These are phyloP conservation scores for Neopestalotiopsis clavispora DNA, from an alignment of 2,329 filamentous ascomycete genomes.

Conservation along the genomic window DNA sequence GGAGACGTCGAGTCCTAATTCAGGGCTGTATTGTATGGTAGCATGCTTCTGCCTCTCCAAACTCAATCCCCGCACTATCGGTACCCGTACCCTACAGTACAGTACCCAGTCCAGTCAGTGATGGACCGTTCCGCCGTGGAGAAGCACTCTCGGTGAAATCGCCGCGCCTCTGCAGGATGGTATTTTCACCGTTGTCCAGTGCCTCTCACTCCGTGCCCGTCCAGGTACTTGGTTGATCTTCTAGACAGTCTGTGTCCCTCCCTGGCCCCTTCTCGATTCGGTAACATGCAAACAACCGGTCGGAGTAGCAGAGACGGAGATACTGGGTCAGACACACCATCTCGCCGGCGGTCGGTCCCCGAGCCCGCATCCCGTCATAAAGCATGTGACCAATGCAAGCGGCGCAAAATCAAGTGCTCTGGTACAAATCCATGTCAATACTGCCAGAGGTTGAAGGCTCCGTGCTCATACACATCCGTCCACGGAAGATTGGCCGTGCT, in stretches of 20 bases:
- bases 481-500: background rate
- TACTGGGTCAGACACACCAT: slow-evolving; percentile 1
- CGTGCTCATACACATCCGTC: background rate
- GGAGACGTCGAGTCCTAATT: background rate
- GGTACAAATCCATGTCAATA: background rate
- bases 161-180: background rate
- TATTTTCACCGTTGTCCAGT: background rate
- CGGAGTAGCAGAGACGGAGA: background rate
- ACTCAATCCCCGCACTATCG: background rate
- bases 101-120: too few species aligned
- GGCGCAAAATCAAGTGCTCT: background rate
- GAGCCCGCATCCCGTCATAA: background rate
- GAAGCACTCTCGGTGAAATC: background rate
- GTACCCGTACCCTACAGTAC: too few species aligned
- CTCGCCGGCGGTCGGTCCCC: background rate
- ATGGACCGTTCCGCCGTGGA: background rate
- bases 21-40: background rate
- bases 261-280: background rate
- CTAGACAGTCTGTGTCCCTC: background rate
- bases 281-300: background rate
- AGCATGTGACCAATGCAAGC: background rate
- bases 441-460: background rate
- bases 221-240: background rate
- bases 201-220: background rate
- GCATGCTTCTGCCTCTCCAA: background rate